Evolutionary conservation across 2,329 filamentous ascomycete genomes (phyloP).

Genomic region (Aspergillus sp.): DNA sequence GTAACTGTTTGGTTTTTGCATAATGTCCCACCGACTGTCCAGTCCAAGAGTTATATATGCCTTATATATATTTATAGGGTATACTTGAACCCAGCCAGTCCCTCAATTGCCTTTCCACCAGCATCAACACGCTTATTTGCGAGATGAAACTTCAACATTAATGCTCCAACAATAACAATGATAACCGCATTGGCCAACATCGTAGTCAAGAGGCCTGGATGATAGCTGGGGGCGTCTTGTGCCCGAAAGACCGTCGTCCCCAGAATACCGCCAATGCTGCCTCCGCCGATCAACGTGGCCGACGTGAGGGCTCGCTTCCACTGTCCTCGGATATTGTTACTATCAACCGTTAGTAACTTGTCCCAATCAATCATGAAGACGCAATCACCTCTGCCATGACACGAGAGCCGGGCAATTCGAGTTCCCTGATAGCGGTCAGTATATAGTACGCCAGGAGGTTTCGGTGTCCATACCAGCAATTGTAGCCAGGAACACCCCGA

Average conservation of each 20-base stretch:
- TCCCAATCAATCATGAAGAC: neutral
- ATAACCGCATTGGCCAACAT: slow-evolving; percentile 17
- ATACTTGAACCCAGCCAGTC: slow-evolving; percentile 8
- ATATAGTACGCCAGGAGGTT: neutral
- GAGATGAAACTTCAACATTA: slow-evolving; percentile 4
- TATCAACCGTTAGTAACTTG: neutral
- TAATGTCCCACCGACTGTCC: neutral
- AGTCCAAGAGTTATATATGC: too few species aligned
- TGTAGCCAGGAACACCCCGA: slow-evolving; percentile 70
- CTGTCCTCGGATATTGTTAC: slow-evolving; percentile 78
- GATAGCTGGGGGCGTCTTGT: slow-evolving; percentile 19
- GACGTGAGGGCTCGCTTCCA: slow-evolving; percentile 81
- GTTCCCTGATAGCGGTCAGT: neutral
- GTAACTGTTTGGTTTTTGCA: too few species aligned
- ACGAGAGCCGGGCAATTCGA: slow-evolving; percentile 53
- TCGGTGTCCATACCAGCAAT: slow-evolving; percentile 65
- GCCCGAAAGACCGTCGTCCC: slow-evolving; percentile 16
- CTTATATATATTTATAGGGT: neutral
- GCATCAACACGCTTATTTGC: slow-evolving; percentile 9
- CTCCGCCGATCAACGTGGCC: slow-evolving; percentile 61
- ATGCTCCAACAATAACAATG: slow-evolving; percentile 5
- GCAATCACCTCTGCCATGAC: slow-evolving; percentile 67
- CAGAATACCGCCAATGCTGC: slow-evolving; percentile 19
- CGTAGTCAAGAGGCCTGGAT: slow-evolving; percentile 10
- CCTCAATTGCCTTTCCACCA: slow-evolving; percentile 12